Evolutionary conservation across 1,284 basidiomycete genomes (phyloP).

Genomic region (Phellinidium pouzarii): DNA sequence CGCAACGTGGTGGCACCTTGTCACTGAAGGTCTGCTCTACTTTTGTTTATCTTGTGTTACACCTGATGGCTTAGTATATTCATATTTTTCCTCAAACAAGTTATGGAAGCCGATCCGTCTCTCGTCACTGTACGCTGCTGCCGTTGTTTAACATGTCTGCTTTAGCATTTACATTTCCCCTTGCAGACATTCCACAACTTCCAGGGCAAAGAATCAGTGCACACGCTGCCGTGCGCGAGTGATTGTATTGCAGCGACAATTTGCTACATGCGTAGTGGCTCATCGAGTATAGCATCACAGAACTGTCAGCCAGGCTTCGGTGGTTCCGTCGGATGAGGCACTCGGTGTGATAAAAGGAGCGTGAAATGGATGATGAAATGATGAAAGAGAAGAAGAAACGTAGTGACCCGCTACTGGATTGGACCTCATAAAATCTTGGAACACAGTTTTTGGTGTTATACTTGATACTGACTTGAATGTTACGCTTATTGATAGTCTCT

Average conservation of each 20-base stretch:
- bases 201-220: slow-evolving; percentile 63
- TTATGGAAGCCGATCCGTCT: slow-evolving; percentile 54
- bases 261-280: slow-evolving; percentile 76
- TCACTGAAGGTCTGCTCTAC: slow-evolving; percentile 62
- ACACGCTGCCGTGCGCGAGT: slow-evolving; percentile 48
- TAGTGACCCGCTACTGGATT: too few species aligned
- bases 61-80: background rate
- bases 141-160: background rate
- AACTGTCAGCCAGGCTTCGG: slow-evolving; percentile 60
- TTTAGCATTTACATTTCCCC: too few species aligned
- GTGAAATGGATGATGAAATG: too few species aligned
- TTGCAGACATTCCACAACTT: slow-evolving; percentile 57
- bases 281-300: slow-evolving; percentile 46
- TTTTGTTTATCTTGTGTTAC: background rate
- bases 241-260: slow-evolving; percentile 64
- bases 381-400: too few species aligned
- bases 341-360: too few species aligned
- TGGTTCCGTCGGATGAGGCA: slow-evolving; percentile 63
- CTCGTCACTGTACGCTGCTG: slow-evolving; percentile 46
- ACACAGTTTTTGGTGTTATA: too few species aligned
- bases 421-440: too few species aligned
- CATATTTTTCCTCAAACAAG: slow-evolving; percentile 29
- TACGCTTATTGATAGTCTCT: too few species aligned
- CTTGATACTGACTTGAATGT: too few species aligned
- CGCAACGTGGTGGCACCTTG: slow-evolving; percentile 77